These are phyloP conservation scores for Kwoniella europaea DNA, from an alignment of 768 basidiomycete genomes.

Conservation along the genomic window DNA sequence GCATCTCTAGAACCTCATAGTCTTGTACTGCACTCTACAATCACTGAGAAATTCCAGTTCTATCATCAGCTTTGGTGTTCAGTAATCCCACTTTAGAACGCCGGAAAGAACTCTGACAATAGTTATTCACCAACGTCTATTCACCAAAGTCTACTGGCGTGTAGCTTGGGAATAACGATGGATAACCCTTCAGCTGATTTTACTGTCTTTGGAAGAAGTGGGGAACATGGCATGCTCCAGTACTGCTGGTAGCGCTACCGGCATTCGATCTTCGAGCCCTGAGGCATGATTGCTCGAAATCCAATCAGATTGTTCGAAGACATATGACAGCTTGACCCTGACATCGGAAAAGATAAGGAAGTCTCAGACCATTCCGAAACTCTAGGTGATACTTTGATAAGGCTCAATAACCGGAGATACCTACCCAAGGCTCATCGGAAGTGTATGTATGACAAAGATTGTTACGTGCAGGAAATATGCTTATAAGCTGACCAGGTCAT, in stretches of 20 bases:
- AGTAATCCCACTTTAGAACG: too few relatives aligned
- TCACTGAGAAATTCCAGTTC: too few relatives aligned
- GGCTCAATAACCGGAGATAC: neutral
- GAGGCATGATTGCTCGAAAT: neutral
- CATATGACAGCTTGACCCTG: neutral
- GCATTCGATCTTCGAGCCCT: neutral
- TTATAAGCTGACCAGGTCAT: neutral
- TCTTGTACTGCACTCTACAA: too few relatives aligned
- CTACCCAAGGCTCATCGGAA: neutral
- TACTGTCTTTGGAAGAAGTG: neutral
- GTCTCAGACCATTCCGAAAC: neutral
- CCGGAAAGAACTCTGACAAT: too few relatives aligned
- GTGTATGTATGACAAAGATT: neutral
- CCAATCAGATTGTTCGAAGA: neutral
- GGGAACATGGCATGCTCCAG: neutral
- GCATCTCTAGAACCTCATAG: too few relatives aligned
- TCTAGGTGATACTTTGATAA: neutral
- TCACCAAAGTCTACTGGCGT: too few relatives aligned
- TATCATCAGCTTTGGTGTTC: too few relatives aligned
- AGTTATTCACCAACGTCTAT: too few relatives aligned
- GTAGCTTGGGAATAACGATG: too few relatives aligned
- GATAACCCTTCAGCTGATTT: too few relatives aligned
- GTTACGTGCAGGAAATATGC: too few relatives aligned
- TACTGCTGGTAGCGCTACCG: neutral
- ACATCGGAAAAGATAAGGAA: constrained; percentile 6